These are phyloP conservation scores for Biscutella laevigata DNA, from an alignment of 441 rosid species.

Conservation along the genomic window DNA sequence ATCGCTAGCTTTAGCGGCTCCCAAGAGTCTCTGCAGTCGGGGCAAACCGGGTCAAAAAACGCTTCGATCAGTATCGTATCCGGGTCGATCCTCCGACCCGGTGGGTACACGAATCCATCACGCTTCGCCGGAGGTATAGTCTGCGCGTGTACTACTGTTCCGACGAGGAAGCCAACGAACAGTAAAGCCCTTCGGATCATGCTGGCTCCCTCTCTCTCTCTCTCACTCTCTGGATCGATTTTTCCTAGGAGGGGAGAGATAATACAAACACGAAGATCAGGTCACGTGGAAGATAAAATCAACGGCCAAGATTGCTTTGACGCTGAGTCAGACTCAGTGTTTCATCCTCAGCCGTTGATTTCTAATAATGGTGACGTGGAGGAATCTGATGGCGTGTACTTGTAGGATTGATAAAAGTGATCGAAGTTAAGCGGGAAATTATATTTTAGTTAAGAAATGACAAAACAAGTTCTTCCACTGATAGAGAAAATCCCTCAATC, in stretches of 20 bases:
- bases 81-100: slow-evolving; percentile 24
- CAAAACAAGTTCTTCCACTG: slow-evolving; percentile 30
- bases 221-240: slow-evolving; percentile 10
- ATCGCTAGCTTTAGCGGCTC: slow-evolving; percentile 58
- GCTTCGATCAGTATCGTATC: slow-evolving; percentile 64
- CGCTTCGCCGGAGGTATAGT: slow-evolving; percentile 52
- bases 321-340: too few relatives aligned
- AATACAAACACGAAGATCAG: background rate
- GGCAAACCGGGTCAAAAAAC: slow-evolving; percentile 78
- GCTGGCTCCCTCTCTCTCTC: too few relatives aligned
- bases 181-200: slow-evolving; percentile 13
- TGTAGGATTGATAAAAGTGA: too few relatives aligned
- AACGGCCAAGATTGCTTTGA: slow-evolving; percentile 1
- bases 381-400: too few relatives aligned
- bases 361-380: slow-evolving; percentile 1
- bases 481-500: slow-evolving; percentile 31
- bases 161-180: slow-evolving; percentile 16
- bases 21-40: slow-evolving; percentile 87
- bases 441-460: slow-evolving; percentile 2
- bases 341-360: slow-evolving; percentile 8
- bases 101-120: slow-evolving; percentile 64
- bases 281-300: too few relatives aligned
- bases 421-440: slow-evolving; percentile 2
- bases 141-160: slow-evolving; percentile 33
- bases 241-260: background rate